Conservation (phyloP, 371 early-diverging fungal species). For the Saksenaea vasiformis region DNA sequence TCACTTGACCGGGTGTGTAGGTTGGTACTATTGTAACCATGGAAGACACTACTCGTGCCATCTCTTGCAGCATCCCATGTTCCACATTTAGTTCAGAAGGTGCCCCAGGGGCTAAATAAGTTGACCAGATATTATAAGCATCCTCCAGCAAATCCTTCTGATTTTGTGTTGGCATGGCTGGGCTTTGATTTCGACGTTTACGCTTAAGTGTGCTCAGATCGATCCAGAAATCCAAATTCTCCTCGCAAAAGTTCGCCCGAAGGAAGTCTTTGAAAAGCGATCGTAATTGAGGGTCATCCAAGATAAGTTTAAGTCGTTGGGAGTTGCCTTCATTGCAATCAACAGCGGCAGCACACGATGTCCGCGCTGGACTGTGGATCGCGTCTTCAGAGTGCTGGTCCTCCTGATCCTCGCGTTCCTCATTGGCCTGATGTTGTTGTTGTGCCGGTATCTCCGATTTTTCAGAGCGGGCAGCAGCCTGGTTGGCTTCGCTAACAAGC, state of each 20-base stretch:
- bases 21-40: constrained; percentile 46
- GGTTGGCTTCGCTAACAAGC: constrained; percentile 14
- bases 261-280: constrained; percentile 68
- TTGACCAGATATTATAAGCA: constrained; percentile 62
- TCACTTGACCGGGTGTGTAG: constrained; percentile 34
- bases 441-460: not conserved
- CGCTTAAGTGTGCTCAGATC: constrained; percentile 51
- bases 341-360: constrained; percentile 1
- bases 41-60: constrained; percentile 47
- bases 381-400: not conserved
- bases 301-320: constrained; percentile 55
- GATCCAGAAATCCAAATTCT: constrained; percentile 72
- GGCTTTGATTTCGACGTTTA: constrained; percentile 39
- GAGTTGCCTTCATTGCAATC: constrained; percentile 24
- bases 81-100: constrained; percentile 64
- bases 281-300: constrained; percentile 58
- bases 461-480: not conserved
- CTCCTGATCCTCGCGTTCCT: not conserved
- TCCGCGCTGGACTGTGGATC: not conserved
- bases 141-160: constrained; percentile 55
- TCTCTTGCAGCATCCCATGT: constrained; percentile 48
- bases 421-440: not conserved
- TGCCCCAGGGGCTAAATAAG: constrained; percentile 59
- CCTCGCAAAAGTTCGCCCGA: constrained; percentile 70
- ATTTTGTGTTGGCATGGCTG: constrained; percentile 32